Base-by-base conservation (phyloP, 352 stramenopile species). In the Phytophthora fragariae region DNA sequence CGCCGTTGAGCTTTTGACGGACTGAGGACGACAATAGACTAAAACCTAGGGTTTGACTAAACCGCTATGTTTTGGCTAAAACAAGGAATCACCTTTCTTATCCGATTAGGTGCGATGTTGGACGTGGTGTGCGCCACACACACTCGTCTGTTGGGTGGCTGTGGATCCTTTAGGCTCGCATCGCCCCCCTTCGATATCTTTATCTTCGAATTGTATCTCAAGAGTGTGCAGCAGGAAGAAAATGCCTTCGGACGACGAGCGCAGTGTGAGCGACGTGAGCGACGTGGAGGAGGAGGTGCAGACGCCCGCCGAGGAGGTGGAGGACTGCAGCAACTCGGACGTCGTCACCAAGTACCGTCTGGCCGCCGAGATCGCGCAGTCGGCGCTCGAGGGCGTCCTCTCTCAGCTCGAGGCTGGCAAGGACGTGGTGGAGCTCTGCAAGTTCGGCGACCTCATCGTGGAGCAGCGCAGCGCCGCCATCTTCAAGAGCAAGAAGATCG, bases 301-400 rank as follows among this genome's bases (percentile, higher is more conserved):
- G 72, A 76, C 82, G 62, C 81, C 90, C 62, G 66, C 78, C n/a
- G 82, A 92, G 72, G 81, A 82, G 54, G 68, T 96, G 12, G 90
- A 96, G 68, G 90, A 97, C 82, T 92, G 89, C 72, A 93, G 85
- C 73, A 95, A 92, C 85, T 94, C 90, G 79, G 88, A 99, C 72
- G 95, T 99, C 2, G 90, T 97, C 39, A 96, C 92, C 76, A 99
- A 99, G 90, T 99, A 99, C 88, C 95, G 98, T 69, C 89, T 99
- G 65, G 98, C 98, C 6, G 94, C 97, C 35, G 98, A 99, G 82
- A 99, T 99, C 86, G 96, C 97, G 47, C 98, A 99, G 78, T 94
- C 98, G 49, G 97, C 98, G 17, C 85, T 99, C 7, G 79, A 97
- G 57, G 98, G 97, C 66, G 89, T 99, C 47, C 82, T 99, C n/a